phyloP scores from a whole-genome alignment of 2,329 filamentous ascomycete species.

The Aspergillus pseudoglaucus region DNA sequence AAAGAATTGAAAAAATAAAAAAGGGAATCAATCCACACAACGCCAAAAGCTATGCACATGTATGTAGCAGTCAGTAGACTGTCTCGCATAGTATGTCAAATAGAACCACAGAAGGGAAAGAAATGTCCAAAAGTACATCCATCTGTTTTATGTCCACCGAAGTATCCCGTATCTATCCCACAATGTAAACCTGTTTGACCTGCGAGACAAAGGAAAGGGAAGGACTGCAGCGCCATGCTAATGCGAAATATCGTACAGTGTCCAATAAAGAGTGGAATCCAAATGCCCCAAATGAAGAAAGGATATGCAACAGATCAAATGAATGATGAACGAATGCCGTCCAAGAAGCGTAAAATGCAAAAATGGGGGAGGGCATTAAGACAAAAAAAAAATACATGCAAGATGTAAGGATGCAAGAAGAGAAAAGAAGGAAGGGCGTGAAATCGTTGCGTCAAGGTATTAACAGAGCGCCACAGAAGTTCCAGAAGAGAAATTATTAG shows the following conservation, averaged over 20 bases:
- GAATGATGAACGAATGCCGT: constrained; percentile 30
- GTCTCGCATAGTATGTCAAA: not conserved
- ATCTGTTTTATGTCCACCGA: constrained; percentile 12
- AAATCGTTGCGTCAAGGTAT: constrained; percentile 18
- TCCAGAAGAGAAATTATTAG: constrained; percentile 15
- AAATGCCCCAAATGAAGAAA: constrained; percentile 20
- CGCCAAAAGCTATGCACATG: constrained; percentile 24
- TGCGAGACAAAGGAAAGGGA: constrained; percentile 30
- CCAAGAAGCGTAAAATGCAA: constrained; percentile 23
- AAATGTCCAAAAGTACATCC: constrained; percentile 1
- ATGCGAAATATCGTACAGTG: constrained; percentile 31
- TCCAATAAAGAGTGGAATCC: constrained; percentile 27
- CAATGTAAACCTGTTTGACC: constrained; percentile 15
- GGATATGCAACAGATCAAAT: constrained; percentile 20
- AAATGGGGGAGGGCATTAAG: constrained; percentile 22
- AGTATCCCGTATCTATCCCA: constrained; percentile 11
- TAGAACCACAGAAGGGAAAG: constrained; percentile 2
- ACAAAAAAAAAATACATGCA: constrained; percentile 5
- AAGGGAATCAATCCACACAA: constrained; percentile 8
- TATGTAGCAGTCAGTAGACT: not conserved
- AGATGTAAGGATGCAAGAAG: constrained; percentile 18
- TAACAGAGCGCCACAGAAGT: constrained; percentile 8
- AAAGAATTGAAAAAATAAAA: not conserved
- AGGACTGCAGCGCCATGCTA: constrained; percentile 33
- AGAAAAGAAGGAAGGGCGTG: constrained; percentile 22